Conservation (phyloP, 768 basidiomycete species). For the Auricularia heimuer region DNA sequence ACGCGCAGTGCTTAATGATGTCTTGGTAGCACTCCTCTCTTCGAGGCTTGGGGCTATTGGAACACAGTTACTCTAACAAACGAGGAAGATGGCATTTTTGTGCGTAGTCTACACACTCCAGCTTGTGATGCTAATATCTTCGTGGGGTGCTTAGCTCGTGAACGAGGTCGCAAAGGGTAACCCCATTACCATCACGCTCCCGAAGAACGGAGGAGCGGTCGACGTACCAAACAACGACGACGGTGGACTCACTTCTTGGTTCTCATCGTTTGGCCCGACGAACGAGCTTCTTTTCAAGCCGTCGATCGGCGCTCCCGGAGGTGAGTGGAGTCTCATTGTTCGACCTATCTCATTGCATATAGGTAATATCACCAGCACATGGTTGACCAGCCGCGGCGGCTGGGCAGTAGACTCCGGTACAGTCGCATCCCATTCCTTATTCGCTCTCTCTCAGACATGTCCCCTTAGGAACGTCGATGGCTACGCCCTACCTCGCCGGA, state of each 20-base stretch:
- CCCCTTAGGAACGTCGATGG: slow-evolving; percentile 25
- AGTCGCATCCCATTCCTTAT: too few species aligned
- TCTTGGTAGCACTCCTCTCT: not conserved
- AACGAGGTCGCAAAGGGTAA: slow-evolving; percentile 37
- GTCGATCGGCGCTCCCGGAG: slow-evolving; percentile 6
- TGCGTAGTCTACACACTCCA: not conserved
- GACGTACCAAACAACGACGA: slow-evolving; percentile 34
- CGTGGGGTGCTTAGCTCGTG: slow-evolving; percentile 29
- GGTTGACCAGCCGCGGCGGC: slow-evolving; percentile 30
- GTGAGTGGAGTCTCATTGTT: not conserved
- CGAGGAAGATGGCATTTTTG: slow-evolving; percentile 34
- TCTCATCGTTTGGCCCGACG: slow-evolving; percentile 25
- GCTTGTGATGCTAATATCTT: not conserved
- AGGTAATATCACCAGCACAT: slow-evolving; percentile 36
- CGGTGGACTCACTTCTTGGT: slow-evolving; percentile 41
- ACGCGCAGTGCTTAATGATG: not conserved
- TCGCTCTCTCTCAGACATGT: too few species aligned
- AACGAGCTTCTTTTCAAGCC: slow-evolving; percentile 41
- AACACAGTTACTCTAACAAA: slow-evolving; percentile 42
- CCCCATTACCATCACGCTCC: slow-evolving; percentile 36
- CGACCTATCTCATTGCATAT: not conserved
- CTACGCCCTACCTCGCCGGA: slow-evolving; percentile 23
- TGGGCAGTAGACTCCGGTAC: slow-evolving; percentile 22
- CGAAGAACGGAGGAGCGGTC: slow-evolving; percentile 32
- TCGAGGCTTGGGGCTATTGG: slow-evolving; percentile 23